phyloP scores from a whole-genome alignment of 164 flowering plant genomes.

The Tinospora cordifolia region DNA sequence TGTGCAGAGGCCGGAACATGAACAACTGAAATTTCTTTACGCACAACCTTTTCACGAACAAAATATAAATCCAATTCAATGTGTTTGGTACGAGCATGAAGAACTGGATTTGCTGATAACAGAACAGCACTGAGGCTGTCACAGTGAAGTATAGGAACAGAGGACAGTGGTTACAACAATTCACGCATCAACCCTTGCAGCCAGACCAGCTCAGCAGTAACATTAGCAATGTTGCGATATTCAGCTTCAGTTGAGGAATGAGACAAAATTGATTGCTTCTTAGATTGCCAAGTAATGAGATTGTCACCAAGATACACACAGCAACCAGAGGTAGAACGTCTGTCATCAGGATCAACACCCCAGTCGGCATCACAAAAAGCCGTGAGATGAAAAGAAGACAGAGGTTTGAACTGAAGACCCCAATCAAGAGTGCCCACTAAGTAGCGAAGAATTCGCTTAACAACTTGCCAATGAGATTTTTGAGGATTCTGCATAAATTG shows the following conservation, averaged over 20 bases:
- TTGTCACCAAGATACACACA: background rate
- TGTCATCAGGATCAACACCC: background rate
- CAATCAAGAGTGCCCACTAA: background rate
- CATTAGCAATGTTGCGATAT: background rate
- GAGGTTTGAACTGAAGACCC: background rate
- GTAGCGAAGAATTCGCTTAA: background rate
- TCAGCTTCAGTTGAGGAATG: background rate
- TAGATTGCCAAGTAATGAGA: background rate
- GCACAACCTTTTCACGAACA: background rate
- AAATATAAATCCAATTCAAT: background rate
- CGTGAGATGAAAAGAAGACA: background rate
- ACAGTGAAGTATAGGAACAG: background rate
- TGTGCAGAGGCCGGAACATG: no score
- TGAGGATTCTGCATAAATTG: background rate
- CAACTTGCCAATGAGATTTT: background rate
- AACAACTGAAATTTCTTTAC: no score
- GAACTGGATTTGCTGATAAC: background rate
- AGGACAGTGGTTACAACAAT: no score
- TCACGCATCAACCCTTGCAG: no score
- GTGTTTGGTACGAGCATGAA: background rate
- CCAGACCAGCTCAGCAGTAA: background rate
- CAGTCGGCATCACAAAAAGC: background rate
- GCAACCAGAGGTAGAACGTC: background rate
- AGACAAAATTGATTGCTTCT: background rate
- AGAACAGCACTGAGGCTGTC: background rate